Base-by-base conservation (phyloP, 495 filamentous ascomycete genomes). In the Glarea lozoyensis region DNA sequence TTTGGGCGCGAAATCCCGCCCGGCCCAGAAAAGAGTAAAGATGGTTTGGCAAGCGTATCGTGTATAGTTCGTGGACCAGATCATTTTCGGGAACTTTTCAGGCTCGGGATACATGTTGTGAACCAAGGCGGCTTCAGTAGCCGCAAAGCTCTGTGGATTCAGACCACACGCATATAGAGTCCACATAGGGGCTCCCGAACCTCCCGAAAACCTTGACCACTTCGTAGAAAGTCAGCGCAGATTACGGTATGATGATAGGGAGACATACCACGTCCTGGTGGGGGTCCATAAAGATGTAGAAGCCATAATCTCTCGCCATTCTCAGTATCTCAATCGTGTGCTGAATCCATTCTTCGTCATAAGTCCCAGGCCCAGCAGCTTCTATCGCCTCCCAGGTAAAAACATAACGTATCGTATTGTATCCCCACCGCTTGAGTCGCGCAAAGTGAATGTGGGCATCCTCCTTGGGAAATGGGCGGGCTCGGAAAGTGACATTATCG, bases 301-400 rank as follows among this genome's bases (percentile, higher is more conserved):
- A 96, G 16, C 85, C 84, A 66, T 95, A 95, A 17, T 81, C 67
- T 58, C 86, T 96, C 25, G 89, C 89, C 25, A 84, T 64, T 34
- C 88, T 73, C 40, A 98, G 67, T 12, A 97, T 65, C 21, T 81
- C 73, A 46, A 97, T 88, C 1, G 93, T 97, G 57, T 89, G 85
- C 39, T 84, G 63, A 46, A 95, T 85, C 84, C 86, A 98, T 47
- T 87, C 84, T 54, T 98, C 84, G 49, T 98, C 92, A 61, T 97
- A 98, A 49, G 71, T 84, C 1, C 88, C 88, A n/a, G 92, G 92
- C 0, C 89, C 92, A 10, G 80, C 81, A 45, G 88, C 80, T 65
- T 98, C 92, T 55, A 98, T 90, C n/a, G 92, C 90, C 60, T 98
- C 92, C 92, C 92, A 98, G 0, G 90, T 97, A 59, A 94, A 98